Evolutionary conservation across 495 filamentous ascomycete genomes (phyloP).

Genomic region (Neurospora discreta): DNA sequence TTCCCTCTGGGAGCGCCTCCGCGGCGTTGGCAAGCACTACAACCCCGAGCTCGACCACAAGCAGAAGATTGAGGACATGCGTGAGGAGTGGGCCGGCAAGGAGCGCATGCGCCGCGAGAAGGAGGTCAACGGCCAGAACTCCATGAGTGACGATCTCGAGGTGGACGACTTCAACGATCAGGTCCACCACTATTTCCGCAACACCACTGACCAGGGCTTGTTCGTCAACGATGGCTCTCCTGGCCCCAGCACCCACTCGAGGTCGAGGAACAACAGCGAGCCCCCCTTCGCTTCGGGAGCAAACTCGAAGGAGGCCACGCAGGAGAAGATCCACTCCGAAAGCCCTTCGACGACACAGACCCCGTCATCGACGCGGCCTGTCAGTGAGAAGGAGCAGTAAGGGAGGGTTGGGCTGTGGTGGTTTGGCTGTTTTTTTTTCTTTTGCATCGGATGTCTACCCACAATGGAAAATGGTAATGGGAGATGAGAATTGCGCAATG

Average conservation of each 20-base stretch:
- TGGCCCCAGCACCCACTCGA: background rate
- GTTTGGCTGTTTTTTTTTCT: too few relatives aligned
- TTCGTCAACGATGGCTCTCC: background rate
- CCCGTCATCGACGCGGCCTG: background rate
- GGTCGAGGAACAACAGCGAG: background rate
- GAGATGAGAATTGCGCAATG: background rate
- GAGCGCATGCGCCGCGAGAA: slow-evolving; percentile 15
- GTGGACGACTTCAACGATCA: slow-evolving; percentile 31
- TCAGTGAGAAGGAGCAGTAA: background rate
- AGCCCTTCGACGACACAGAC: background rate
- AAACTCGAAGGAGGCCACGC: background rate
- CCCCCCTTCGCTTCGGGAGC: background rate
- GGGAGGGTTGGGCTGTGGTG: background rate
- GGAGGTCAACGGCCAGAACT: slow-evolving; percentile 15
- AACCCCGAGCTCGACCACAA: slow-evolving; percentile 66
- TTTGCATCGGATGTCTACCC: background rate
- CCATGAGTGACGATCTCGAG: slow-evolving; percentile 13
- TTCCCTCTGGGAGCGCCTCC: slow-evolving; percentile 65
- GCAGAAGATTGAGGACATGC: slow-evolving; percentile 70
- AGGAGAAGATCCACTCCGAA: background rate
- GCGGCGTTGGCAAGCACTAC: slow-evolving; percentile 63
- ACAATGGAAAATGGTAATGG: background rate
- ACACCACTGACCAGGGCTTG: slow-evolving; percentile 6
- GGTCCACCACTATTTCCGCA: slow-evolving; percentile 33
- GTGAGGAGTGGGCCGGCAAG: slow-evolving; percentile 32